These are phyloP conservation scores for Populus hybrid DNA, from an alignment of 441 rosid species.

Conservation along the genomic window DNA sequence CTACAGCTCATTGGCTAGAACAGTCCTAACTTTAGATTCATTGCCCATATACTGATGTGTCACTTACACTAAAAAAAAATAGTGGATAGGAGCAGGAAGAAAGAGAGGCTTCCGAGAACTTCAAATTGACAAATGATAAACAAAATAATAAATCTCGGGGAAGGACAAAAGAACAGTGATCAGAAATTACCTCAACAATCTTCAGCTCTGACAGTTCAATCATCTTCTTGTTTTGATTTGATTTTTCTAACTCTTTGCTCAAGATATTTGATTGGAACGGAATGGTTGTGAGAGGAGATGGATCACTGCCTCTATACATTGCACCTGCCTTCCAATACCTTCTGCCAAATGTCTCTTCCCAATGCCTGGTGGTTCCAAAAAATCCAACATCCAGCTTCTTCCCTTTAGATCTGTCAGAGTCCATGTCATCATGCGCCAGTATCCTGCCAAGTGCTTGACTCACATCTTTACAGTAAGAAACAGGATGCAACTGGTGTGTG, in stretches of 20 bases:
- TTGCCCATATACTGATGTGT: not conserved
- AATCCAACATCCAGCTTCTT: conserved; percentile 83
- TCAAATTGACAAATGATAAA: not conserved
- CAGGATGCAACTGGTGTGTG: conserved; percentile 81
- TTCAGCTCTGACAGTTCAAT: conserved; percentile 43
- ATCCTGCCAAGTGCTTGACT: conserved; percentile 53
- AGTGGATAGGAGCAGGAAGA: not conserved
- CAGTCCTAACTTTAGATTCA: not conserved
- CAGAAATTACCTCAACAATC: conserved; percentile 52
- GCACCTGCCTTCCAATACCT: conserved; percentile 95
- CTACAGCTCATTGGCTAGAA: not conserved
- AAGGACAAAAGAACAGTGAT: not conserved
- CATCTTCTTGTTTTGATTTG: conserved; percentile 22
- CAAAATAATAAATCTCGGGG: not conserved
- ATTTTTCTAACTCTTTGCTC: conserved; percentile 25
- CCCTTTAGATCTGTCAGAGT: conserved; percentile 76
- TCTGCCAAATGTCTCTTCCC: conserved; percentile 77
- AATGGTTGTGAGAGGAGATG: conserved; percentile 47
- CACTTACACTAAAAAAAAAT: not conserved
- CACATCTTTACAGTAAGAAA: conserved; percentile 64
- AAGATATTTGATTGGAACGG: conserved; percentile 36
- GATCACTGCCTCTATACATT: conserved; percentile 71
- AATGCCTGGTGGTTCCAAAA: conserved; percentile 66
- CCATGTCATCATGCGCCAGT: conserved; percentile 91
- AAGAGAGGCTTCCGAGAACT: not conserved